Evolutionary conservation across 495 filamentous ascomycete species (phyloP).

Genomic region (Zalerion maritima): DNA sequence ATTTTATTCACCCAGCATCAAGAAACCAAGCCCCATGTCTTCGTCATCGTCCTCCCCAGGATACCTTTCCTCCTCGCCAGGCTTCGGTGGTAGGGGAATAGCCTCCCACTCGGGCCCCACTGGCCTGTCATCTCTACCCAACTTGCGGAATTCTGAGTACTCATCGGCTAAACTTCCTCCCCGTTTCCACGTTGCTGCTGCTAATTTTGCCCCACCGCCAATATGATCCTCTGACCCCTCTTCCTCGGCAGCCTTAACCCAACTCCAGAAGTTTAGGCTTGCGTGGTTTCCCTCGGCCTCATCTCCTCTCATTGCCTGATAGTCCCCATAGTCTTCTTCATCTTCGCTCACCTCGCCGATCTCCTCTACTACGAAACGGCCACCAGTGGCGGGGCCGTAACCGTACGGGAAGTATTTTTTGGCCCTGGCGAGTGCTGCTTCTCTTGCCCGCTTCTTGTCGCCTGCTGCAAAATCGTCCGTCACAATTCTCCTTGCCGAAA

Average conservation of each 20-base stretch:
- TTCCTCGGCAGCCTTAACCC: slow-evolving; percentile 11
- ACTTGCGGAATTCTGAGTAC: too few relatives aligned
- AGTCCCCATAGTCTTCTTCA: slow-evolving; percentile 29
- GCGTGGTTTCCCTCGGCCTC: slow-evolving; percentile 11
- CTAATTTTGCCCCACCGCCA: slow-evolving; percentile 4
- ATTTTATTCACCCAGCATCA: too few relatives aligned
- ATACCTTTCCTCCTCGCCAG: slow-evolving; percentile 1
- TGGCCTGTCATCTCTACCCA: too few relatives aligned
- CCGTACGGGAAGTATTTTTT: slow-evolving; percentile 30
- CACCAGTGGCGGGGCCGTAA: slow-evolving; percentile 22
- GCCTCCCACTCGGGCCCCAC: slow-evolving; percentile 8
- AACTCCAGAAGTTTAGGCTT: slow-evolving; percentile 10
- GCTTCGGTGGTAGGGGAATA: slow-evolving; percentile 5
- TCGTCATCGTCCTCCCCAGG: slow-evolving; percentile 3
- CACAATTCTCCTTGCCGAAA: too few relatives aligned
- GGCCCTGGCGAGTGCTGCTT: slow-evolving; percentile 17
- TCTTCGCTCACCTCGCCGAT: slow-evolving; percentile 24
- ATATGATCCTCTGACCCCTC: slow-evolving; percentile 5
- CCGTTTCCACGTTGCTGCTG: slow-evolving; percentile 4
- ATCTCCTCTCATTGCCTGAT: slow-evolving; percentile 18
- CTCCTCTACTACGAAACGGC: slow-evolving; percentile 24
- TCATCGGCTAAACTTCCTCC: too few relatives aligned
- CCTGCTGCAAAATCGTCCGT: too few relatives aligned
- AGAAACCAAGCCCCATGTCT: slow-evolving; percentile 6
- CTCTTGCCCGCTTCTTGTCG: slow-evolving; percentile 14